Base-by-base conservation (phyloP, 176 grass and related monocot genomes). In the Musa schizocarpa region DNA sequence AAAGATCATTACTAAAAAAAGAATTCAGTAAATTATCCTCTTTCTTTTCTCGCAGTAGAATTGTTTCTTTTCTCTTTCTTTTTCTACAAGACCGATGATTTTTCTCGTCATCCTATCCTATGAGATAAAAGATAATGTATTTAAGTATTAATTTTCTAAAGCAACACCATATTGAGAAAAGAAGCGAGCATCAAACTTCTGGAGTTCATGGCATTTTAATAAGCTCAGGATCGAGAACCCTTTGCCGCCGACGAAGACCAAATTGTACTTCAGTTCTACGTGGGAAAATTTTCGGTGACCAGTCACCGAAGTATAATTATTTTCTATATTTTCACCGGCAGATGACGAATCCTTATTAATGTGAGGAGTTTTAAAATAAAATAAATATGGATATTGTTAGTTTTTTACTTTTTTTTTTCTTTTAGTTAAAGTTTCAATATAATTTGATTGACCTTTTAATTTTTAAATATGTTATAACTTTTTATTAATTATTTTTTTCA, bases 41-140 rank as follows among this genome's bases (percentile, higher is more conserved):
- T 43, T 43, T 43, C 34, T 43, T 43, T 43, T 43, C 4, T 6
- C 34, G 34, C 5, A 43, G 0, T 43, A 6, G 34, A 90, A 99
- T 81, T 99, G 90, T 83, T 99, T 99, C 74, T 90, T 22, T 22
- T 22, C 68, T 90, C 95, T 84, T 94, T 91, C 52, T 91, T 91
- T 89, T 24, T 83, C 78, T 65, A 99, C 95, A 80, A 94, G 86
- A 50, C 87, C 76, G 54, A 99, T 81, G 12, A 99, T 94, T 84
- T 84, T 89, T 81, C 53, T 94, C 84, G 89, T 99, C 90, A 91
- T 99, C 90, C 88, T 99, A 91, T 99, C 90, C 88, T 99, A 72
- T 52, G 13, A 72, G 7, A 64, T 27, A 73, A 5, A 63, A 52
- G 11, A 74, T 2, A 27, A 27, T n/a, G n/a, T 14, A 9, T 21